A percentile compares a stretch with the other conserved stretches of the same genome.
Conservation (phyloP, 306 rosid genomes). For the Fragaria ananassa region DNA sequence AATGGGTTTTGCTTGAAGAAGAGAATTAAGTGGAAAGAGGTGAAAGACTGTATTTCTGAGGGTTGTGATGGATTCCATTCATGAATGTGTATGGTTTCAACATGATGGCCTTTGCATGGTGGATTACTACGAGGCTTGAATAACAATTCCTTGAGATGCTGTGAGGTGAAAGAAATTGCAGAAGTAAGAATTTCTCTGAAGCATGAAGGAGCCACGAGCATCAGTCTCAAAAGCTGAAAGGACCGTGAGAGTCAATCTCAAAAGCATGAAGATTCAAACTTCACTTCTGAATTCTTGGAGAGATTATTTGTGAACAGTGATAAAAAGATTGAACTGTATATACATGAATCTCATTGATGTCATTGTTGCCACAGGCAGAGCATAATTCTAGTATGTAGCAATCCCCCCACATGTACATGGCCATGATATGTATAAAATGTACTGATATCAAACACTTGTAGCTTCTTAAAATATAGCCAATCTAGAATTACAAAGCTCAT, state of each 20-base stretch:
- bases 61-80: neutral
- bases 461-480: neutral
- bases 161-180: neutral
- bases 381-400: neutral
- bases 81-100: neutral
- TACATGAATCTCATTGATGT: neutral
- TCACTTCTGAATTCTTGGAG: neutral
- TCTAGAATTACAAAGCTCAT: neutral
- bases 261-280: neutral
- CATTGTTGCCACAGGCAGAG: neutral
- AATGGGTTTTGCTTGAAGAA: conserved; percentile 22
- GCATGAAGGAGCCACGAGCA: neutral
- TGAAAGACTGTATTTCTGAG: neutral
- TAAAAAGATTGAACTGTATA: neutral
- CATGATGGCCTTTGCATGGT: neutral
- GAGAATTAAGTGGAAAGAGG: conserved; percentile 13
- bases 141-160: neutral
- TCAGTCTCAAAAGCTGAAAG: neutral
- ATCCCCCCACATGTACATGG: neutral
- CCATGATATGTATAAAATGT: conserved; percentile 1
- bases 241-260: neutral
- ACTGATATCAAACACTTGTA: neutral
- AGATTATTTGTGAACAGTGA: neutral
- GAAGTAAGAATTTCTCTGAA: neutral
- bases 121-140: neutral